A percentile compares a stretch with the other conserved stretches of the same genome.
Evolutionary conservation across 352 stramenopile genomes (phyloP).

Genomic region (Hyaloperonospora brassicae): DNA sequence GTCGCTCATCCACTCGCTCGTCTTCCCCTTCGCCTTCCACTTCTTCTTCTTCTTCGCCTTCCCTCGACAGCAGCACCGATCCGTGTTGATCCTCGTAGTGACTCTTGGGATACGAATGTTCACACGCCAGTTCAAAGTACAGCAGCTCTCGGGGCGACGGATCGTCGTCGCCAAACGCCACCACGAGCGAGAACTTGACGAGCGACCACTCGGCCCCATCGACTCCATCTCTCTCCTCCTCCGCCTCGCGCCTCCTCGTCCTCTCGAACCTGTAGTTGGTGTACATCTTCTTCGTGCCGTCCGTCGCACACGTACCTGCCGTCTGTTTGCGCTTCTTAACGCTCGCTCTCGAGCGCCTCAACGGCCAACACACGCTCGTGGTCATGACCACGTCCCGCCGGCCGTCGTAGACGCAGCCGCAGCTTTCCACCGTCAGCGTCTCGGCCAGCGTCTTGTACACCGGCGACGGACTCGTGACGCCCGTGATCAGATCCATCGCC

Average conservation of each 20-base stretch:
- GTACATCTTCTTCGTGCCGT: conserved; percentile 21
- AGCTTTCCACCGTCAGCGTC: conserved; percentile 41
- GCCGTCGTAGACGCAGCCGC: conserved; percentile 55
- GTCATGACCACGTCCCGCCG: conserved; percentile 53
- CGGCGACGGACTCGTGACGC: conserved; percentile 35
- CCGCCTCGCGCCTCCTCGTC: conserved; percentile 11
- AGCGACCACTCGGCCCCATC: too few relatives aligned
- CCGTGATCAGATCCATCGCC: conserved; percentile 48
- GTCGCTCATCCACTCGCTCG: conserved; percentile 1
- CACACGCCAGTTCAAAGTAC: conserved; percentile 47
- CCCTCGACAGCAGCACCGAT: conserved; percentile 21
- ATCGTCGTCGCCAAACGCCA: conserved; percentile 34
- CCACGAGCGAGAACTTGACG: conserved; percentile 37
- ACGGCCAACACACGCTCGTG: conserved; percentile 49
- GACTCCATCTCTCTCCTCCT: conserved; percentile 26
- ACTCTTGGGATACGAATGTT: conserved; percentile 52
- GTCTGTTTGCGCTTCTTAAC: conserved; percentile 40
- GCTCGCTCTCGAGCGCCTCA: conserved; percentile 30
- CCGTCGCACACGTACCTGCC: background rate
- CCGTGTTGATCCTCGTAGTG: conserved; percentile 61
- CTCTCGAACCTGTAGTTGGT: conserved; percentile 50
- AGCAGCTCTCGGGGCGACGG: conserved; percentile 39
- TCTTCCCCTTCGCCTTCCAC: too few relatives aligned
- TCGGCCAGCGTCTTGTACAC: conserved; percentile 44
- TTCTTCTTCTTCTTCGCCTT: conserved; percentile 27